A percentile compares a stretch with the other conserved stretches of the same genome.
phyloP scores from a whole-genome alignment of 108 stramenopile species.

The Aurantiochytrium sp. region DNA sequence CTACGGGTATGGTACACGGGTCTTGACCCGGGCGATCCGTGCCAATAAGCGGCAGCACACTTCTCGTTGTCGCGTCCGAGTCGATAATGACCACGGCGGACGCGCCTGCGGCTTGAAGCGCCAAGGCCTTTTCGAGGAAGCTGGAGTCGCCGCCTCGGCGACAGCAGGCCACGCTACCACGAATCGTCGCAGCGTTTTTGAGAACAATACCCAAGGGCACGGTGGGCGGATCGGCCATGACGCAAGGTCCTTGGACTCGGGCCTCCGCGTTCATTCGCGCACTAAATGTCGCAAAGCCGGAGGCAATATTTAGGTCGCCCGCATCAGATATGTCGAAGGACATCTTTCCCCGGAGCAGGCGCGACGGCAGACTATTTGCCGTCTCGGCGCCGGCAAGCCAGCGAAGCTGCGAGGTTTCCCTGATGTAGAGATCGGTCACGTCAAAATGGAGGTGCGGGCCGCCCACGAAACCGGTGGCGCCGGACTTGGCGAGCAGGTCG shows the following conservation, averaged over 20 bases:
- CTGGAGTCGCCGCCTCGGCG: background rate
- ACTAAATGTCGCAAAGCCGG: background rate
- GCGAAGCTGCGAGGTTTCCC: conserved; percentile 33
- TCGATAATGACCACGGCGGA: background rate
- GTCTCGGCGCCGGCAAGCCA: no score
- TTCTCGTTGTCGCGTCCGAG: background rate
- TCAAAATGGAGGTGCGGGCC: conserved; percentile 52
- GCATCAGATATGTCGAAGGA: no score
- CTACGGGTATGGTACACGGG: background rate
- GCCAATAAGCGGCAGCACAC: background rate
- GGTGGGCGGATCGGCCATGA: background rate
- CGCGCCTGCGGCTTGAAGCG: background rate
- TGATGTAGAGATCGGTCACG: conserved; percentile 39
- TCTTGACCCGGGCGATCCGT: background rate
- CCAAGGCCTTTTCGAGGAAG: background rate
- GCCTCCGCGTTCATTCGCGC: background rate
- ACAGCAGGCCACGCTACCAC: background rate
- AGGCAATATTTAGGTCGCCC: background rate
- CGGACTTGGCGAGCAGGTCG: conserved; percentile 40
- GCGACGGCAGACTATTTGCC: no score
- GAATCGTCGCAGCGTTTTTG: background rate
- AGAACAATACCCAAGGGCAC: background rate
- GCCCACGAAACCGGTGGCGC: conserved; percentile 44
- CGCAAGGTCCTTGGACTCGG: background rate
- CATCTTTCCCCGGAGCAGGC: no score